These are phyloP conservation scores for Jasminum sambac DNA, from an alignment of 257 asterid species.

Conservation along the genomic window DNA sequence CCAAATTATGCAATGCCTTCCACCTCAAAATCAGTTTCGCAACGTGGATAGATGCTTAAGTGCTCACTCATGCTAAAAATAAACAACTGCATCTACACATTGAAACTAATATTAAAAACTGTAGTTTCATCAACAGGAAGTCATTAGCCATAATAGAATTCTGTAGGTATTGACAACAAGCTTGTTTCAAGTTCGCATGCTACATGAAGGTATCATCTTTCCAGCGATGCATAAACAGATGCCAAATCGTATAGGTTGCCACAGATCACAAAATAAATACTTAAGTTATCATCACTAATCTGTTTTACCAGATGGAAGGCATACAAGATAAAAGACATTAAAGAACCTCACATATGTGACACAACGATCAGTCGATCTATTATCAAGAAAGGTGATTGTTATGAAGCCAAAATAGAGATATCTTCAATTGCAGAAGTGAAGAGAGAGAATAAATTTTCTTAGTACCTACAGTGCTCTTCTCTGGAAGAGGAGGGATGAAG, in stretches of 20 bases:
- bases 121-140: not conserved
- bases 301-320: not conserved
- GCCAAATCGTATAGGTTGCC: not conserved
- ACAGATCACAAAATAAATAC: not conserved
- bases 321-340: not conserved
- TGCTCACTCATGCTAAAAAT: not conserved
- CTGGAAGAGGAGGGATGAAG: conserved; percentile 98
- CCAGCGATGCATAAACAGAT: not conserved
- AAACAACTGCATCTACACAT: not conserved
- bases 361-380: not conserved
- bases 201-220: not conserved
- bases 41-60: not conserved
- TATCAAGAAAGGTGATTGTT: conserved; percentile 3
- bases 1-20: not conserved
- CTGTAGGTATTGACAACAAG: not conserved
- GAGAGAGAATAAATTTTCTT: conserved; percentile 13
- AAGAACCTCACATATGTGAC: not conserved
- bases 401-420: conserved; percentile 14
- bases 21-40: not conserved
- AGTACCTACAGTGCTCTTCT: conserved; percentile 98
- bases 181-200: not conserved
- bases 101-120: not conserved
- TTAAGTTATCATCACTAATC: not conserved
- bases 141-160: not conserved
- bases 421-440: conserved; percentile 19